Percentiles rank a stretch among this genome's conserved stretches.
These are phyloP conservation scores for Yamadazyma conglobata DNA, from an alignment of 1,139 yeast genomes.

Conservation along the genomic window DNA sequence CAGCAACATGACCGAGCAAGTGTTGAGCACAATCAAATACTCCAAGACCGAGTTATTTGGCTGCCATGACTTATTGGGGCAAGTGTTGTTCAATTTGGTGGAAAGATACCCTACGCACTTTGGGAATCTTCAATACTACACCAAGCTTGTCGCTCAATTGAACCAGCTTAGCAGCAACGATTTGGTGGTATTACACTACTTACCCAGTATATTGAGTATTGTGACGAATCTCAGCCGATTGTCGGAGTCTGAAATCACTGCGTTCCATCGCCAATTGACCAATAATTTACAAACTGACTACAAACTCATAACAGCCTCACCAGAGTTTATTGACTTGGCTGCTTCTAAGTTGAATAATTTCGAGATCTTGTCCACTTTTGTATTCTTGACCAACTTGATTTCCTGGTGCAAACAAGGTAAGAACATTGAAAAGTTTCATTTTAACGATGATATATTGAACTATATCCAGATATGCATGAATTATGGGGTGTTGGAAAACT, in stretches of 20 bases:
- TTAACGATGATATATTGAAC: slow-evolving; percentile 43
- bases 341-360: slow-evolving; percentile 54
- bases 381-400: slow-evolving; percentile 62
- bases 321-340: slow-evolving; percentile 42
- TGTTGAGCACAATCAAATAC: slow-evolving; percentile 53
- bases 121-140: slow-evolving; percentile 32
- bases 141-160: slow-evolving; percentile 28
- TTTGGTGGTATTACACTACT: slow-evolving; percentile 55
- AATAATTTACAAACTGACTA: slow-evolving; percentile 21
- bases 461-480: slow-evolving; percentile 39
- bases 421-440: slow-evolving; percentile 50
- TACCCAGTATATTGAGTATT: slow-evolving; percentile 58
- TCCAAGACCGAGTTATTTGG: slow-evolving; percentile 59
- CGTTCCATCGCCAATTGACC: slow-evolving; percentile 26
- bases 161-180: slow-evolving; percentile 54
- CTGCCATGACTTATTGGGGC: slow-evolving; percentile 73
- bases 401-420: slow-evolving; percentile 61
- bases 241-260: slow-evolving; percentile 22
- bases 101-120: slow-evolving; percentile 32
- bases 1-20: slow-evolving; percentile 39
- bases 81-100: slow-evolving; percentile 52
- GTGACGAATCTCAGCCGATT: slow-evolving; percentile 27
- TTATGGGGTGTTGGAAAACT: slow-evolving; percentile 76
- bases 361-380: slow-evolving; percentile 43
- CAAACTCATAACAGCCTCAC: slow-evolving; percentile 14